These are phyloP conservation scores for Metahyphopichia silvanorum DNA, from an alignment of 805 yeast genomes.

Conservation along the genomic window DNA sequence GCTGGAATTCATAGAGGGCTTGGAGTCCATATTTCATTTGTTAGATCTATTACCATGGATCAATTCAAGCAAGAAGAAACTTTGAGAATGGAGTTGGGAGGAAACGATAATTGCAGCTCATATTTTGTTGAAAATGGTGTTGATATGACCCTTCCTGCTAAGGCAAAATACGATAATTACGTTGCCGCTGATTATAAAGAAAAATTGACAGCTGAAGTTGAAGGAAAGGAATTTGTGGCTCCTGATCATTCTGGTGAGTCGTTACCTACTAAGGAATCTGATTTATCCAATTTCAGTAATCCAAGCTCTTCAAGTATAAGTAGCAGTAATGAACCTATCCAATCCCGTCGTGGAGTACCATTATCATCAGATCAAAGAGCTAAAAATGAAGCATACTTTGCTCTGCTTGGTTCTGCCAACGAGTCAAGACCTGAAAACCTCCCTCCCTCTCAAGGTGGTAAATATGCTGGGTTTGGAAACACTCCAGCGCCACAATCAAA, in stretches of 20 bases:
- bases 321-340: constrained; percentile 22
- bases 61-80: constrained; percentile 94
- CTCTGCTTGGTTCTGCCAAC: constrained; percentile 71
- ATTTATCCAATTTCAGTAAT: constrained; percentile 1
- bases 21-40: constrained; percentile 96
- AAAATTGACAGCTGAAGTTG: constrained; percentile 68
- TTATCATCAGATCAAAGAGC: constrained; percentile 38
- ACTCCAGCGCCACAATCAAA: constrained; percentile 51
- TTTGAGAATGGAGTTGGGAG: constrained; percentile 89
- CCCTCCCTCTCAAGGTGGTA: constrained; percentile 94
- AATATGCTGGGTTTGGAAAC: constrained; percentile 87
- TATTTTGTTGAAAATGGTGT: constrained; percentile 75
- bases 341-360: constrained; percentile 44
- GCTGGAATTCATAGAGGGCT: constrained; percentile 95
- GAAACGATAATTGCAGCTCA: constrained; percentile 70
- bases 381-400: constrained; percentile 81
- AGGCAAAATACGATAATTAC: constrained; percentile 77
- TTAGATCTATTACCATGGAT: constrained; percentile 96
- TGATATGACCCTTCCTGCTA: constrained; percentile 59
- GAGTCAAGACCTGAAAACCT: constrained; percentile 69
- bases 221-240: constrained; percentile 67
- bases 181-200: constrained; percentile 95
- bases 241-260: constrained; percentile 54
- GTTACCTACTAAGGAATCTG: constrained; percentile 26
- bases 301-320: constrained; percentile 1